phyloP scores from a whole-genome alignment of 495 filamentous ascomycete species.

The Parathielavia hyrcaniae region DNA sequence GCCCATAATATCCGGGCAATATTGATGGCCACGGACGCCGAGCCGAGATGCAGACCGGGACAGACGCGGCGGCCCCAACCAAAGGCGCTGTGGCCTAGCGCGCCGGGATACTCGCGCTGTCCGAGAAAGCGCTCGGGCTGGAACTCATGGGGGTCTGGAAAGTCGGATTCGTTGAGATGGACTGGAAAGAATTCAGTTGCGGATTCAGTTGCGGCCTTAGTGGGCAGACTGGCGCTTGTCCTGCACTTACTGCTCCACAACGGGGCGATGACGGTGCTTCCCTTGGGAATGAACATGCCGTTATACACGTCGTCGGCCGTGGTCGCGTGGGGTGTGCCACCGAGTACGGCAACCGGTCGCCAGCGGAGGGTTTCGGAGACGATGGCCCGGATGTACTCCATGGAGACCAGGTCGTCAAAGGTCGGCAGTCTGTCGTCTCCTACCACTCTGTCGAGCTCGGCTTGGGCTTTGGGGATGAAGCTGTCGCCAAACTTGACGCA shows the following conservation, averaged over 20 bases:
- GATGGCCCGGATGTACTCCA: slow-evolving; percentile 45
- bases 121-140: slow-evolving; percentile 40
- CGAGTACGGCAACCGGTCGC: slow-evolving; percentile 45
- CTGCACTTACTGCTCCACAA: slow-evolving; percentile 42
- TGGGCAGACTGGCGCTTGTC: neutral
- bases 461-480: slow-evolving; percentile 44
- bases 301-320: slow-evolving; percentile 52
- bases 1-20: slow-evolving; percentile 51
- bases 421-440: slow-evolving; percentile 46
- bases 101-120: slow-evolving; percentile 44
- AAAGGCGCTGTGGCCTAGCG: slow-evolving; percentile 51
- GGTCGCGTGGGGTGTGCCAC: slow-evolving; percentile 54
- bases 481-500: slow-evolving; percentile 47
- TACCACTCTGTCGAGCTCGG: slow-evolving; percentile 51
- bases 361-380: slow-evolving; percentile 49
- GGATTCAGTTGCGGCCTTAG: slow-evolving; percentile 17
- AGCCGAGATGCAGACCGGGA: slow-evolving; percentile 48
- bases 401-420: slow-evolving; percentile 40
- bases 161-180: slow-evolving; percentile 54
- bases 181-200: slow-evolving; percentile 28
- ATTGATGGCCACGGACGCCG: slow-evolving; percentile 45
- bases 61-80: slow-evolving; percentile 55
- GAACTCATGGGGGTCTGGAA: slow-evolving; percentile 50
- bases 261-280: slow-evolving; percentile 48
- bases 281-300: slow-evolving; percentile 48